Percentiles rank a stretch among this genome's conserved stretches.
These are phyloP conservation scores for Actinidia chinensis DNA, from an alignment of 179 eudicot species.

Conservation along the genomic window DNA sequence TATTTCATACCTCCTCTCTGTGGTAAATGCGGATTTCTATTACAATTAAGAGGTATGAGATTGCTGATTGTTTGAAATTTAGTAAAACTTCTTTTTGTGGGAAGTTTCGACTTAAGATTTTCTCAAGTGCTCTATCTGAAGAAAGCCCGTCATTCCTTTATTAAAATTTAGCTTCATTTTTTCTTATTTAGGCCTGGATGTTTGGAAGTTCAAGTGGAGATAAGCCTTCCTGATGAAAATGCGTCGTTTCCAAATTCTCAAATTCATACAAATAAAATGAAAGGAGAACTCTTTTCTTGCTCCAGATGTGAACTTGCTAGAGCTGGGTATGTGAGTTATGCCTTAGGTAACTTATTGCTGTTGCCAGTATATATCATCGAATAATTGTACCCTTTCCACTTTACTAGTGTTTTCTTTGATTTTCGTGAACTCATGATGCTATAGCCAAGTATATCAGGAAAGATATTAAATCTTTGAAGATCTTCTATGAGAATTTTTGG, in stretches of 20 bases:
- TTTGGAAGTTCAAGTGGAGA: constrained; percentile 98
- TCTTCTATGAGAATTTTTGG: neutral
- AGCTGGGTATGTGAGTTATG: constrained; percentile 57
- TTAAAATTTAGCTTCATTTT: neutral
- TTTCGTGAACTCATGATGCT: neutral
- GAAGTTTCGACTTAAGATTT: neutral
- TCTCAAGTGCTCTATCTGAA: neutral
- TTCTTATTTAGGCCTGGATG: constrained; percentile 80
- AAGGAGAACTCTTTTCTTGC: constrained; percentile 90
- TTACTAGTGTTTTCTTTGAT: neutral
- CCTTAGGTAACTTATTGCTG: neutral
- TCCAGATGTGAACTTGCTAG: constrained; percentile 81
- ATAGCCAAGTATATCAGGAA: neutral
- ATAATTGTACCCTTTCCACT: neutral
- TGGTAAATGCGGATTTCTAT: neutral
- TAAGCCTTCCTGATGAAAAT: constrained; percentile 95
- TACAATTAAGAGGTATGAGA: neutral
- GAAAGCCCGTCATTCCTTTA: neutral
- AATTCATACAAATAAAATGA: constrained; percentile 96
- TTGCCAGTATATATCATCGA: neutral
- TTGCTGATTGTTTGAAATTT: neutral
- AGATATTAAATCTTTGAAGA: neutral
- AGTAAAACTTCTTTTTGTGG: neutral
- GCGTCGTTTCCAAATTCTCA: constrained; percentile 97
- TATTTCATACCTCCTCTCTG: neutral